Base-by-base conservation (phyloP, 306 rosid genomes). In the Pyrus pyrifolia region DNA sequence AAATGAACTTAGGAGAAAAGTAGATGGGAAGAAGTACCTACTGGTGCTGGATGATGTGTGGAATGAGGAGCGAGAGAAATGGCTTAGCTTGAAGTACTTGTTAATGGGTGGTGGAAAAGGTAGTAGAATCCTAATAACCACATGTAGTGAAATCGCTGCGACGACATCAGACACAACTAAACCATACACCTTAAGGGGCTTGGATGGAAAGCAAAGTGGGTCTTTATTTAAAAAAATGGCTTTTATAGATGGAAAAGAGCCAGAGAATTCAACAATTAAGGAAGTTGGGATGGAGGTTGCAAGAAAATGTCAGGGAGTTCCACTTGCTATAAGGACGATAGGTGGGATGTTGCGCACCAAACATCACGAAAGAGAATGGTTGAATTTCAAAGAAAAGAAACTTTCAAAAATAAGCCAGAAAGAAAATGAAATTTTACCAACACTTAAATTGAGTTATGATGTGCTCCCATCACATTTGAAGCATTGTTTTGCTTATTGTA, bases 261-360 rank as follows among this genome's bases (percentile, higher is more conserved):
- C 40, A 35, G 2, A 0, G 9, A 35, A 35, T 35, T 7, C 0
- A 14, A 67, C 63, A 4, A 21, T 81, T 45, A 22, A 72, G 29
- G 60, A 21, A n/a, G 60, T 66, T 2, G 87, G 79, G 27, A 61
- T 13, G 68, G 68, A 76, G 60, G 79, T 86, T 72, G 79, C 79
- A 18, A 12, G 35, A 8, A 84, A 75, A 23, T 81, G 81, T 23
- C 2, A 3, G 8, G 53, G 76, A 57, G 67, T 72, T 72, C 76
- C 76, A 1, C 46, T 72, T 5, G 76, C 31, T 21, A 57, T 72
- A 9, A 57, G 17, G 4, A 30, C 76, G 14, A 12, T 72, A 11
- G 76, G 76, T 2, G 15, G 76, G 5, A 58, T 72, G 45, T 33
- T 72, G 31, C 3, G 15, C 57, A 0, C 18, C 4, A 23, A 1